A percentile compares a stretch with the other conserved stretches of the same genome.
Evolutionary conservation across 1,139 yeast genomes (phyloP).

Genomic region (Waltiozyma sp.): DNA sequence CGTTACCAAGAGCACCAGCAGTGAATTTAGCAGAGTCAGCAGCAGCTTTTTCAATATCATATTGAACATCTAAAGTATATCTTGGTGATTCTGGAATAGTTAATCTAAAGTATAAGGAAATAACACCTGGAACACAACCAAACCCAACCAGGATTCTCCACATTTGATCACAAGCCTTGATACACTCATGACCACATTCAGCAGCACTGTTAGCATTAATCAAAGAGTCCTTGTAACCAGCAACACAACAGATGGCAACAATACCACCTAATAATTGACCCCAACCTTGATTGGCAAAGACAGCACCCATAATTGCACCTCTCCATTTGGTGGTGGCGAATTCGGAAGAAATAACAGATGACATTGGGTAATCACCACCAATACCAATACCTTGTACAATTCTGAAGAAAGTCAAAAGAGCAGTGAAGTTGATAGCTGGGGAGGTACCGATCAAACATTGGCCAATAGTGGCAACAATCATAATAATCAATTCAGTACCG

Average conservation of each 20-base stretch:
- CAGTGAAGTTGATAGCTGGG: conserved; percentile 61
- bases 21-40: conserved; percentile 40
- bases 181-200: conserved; percentile 55
- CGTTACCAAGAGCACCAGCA: conserved; percentile 36
- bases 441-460: conserved; percentile 65
- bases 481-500: conserved; percentile 77
- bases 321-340: conserved; percentile 89
- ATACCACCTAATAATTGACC: conserved; percentile 85
- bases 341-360: conserved; percentile 85
- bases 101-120: conserved; percentile 80
- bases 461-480: conserved; percentile 69
- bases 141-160: conserved; percentile 86
- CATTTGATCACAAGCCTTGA: conserved; percentile 78
- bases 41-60: conserved; percentile 55
- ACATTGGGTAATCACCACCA: conserved; percentile 98
- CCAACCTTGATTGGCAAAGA: conserved; percentile 87
- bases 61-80: conserved; percentile 64
- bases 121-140: conserved; percentile 78
- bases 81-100: conserved; percentile 93
- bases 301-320: conserved; percentile 94
- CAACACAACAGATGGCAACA: conserved; percentile 61
- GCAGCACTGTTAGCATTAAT: conserved; percentile 37
- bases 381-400: conserved; percentile 91
- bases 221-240: conserved; percentile 56
- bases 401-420: conserved; percentile 66